A percentile compares a stretch with the other conserved stretches of the same genome.
Conservation (phyloP, 768 basidiomycete species). For the Gloeophyllum trabeum region DNA sequence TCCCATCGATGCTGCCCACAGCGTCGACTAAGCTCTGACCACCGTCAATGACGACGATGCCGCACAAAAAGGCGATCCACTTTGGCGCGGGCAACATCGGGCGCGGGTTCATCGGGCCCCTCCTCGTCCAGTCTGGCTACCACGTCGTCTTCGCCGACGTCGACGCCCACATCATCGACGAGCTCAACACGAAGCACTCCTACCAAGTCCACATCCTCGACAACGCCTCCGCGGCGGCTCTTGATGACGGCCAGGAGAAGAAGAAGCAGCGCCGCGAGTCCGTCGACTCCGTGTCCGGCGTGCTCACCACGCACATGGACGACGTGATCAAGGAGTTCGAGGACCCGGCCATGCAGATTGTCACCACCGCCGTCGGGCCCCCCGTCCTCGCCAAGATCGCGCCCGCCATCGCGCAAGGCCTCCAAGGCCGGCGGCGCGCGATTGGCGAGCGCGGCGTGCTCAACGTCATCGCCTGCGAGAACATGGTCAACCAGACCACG, state of each 20-base stretch:
- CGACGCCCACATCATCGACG: conserved; percentile 18
- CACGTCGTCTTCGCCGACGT: conserved; percentile 26
- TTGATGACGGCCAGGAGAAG: too few relatives aligned
- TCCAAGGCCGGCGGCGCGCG: conserved; percentile 15
- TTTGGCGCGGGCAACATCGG: conserved; percentile 29
- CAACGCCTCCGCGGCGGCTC: too few relatives aligned
- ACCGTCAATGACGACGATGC: too few relatives aligned
- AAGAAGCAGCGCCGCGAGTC: conserved; percentile 9
- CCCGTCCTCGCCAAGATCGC: conserved; percentile 22
- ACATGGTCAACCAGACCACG: conserved; percentile 23
- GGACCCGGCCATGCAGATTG: conserved; percentile 13
- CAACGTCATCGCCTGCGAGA: conserved; percentile 30
- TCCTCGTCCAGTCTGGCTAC: conserved; percentile 23
- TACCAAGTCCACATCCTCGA: conserved; percentile 24
- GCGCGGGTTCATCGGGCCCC: conserved; percentile 26
- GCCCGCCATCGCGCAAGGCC: conserved; percentile 20
- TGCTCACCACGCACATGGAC: conserved; percentile 6
- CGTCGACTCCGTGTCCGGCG: conserved; percentile 11
- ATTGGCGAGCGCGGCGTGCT: conserved; percentile 12
- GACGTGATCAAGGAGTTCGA: conserved; percentile 11
- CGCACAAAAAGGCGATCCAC: conserved; percentile 19
- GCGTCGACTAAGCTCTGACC: too few relatives aligned
- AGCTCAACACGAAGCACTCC: conserved; percentile 17
- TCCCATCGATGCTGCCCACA: too few relatives aligned
- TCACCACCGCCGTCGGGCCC: conserved; percentile 28